Base-by-base conservation (phyloP, 352 stramenopile genomes). In the Phytophthora sp. region DNA sequence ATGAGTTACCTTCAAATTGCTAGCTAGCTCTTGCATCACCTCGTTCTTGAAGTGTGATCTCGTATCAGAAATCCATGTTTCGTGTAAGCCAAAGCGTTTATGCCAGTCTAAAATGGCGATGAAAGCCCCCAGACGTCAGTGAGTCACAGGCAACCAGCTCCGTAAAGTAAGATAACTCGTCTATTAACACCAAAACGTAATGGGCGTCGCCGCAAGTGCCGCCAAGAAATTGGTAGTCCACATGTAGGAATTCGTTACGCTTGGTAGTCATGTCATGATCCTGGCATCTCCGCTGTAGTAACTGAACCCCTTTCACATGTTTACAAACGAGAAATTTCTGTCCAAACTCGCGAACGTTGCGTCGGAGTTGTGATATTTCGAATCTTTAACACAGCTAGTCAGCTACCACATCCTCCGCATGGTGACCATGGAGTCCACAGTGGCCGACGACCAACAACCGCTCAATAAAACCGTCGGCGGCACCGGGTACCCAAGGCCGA, bases 141-240 rank as follows among this genome's bases (percentile, higher is more conserved):
- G 34, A 20, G 11, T 44, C 48, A 3, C 48, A 45, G 12, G 48
- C 32, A 10, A 56, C 24, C 5, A 56, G 15, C 34, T 56, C 48
- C 17, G 32, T 46, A n/a, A 27, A 56, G 21, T 38, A 24, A 13
- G 49, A 46, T 8, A 45, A 9, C 1, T 27, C 34, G 34, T 56
- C 49, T 24, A 46, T 56, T n/a, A 56, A 17, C 2, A 37, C 49
- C 34, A 46, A 7, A 13, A 56, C 49, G 23, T 55, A 56, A 21
- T 56, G 15, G 32, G 32, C 18, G n/a, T 7, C 24, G n/a, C 26
- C 43, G 5, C 6, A 13, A n/a, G 13, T 31, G 12, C 13, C 32
- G 18, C 18, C 32, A 15, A 18, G 32, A 46, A 23, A 23, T n/a
- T n/a, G n/a, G n/a, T 45, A 56, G 23, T 56, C 49, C 2, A 34